Evolutionary conservation across 805 yeast genomes (phyloP), one percentile per base, ranked within the genome.

Genomic region (Debaryomyces castellii): DNA sequence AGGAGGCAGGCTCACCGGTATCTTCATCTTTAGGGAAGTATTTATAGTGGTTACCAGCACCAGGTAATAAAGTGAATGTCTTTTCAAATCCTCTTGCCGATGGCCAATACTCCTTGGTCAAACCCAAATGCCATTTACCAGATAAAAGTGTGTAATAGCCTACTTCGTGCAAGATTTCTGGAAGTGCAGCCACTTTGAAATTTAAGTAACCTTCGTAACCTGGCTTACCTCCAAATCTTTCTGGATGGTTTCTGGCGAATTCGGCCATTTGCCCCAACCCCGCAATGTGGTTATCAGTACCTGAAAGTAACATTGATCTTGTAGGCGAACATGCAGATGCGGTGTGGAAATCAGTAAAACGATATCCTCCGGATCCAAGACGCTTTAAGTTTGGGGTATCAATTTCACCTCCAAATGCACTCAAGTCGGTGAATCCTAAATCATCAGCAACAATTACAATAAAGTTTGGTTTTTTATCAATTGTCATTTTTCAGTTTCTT

Each of bases 251-350:
- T 27, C 63, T 51, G 0, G 70, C 66, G 55, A 69, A 72, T 52
- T 79, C 83, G 2, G 70, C 74, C 83, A 79, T 77, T 51, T 79
- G 82, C 6, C 83, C 83, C 42, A 78, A 54, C 1, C 85, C 85
- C 10, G 83, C 82, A 56, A 80, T 71, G 50, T 81, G 84, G 54
- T 81, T 78, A 53, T 81, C 85, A 4, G 83, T 79, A 3, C 85
- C 87, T 2, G 81, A 75, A 36, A 81, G 59, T 3, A 81, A 66
- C 80, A 80, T 80, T 10, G 85, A 80, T 47, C 85, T 63, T 0
- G 85, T 81, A 6, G 86, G 85, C 2, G 85, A 80, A 52, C 85
- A 81, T 1, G 85, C 85, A 2, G 83, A 73, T 3, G 85, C 85
- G 2, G 85, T 76, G 49, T 81, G 83, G 60, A 81, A 81, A 48